Conservation (phyloP, 2,329 filamentous ascomycete species). For the Exophiala viscosa region DNA sequence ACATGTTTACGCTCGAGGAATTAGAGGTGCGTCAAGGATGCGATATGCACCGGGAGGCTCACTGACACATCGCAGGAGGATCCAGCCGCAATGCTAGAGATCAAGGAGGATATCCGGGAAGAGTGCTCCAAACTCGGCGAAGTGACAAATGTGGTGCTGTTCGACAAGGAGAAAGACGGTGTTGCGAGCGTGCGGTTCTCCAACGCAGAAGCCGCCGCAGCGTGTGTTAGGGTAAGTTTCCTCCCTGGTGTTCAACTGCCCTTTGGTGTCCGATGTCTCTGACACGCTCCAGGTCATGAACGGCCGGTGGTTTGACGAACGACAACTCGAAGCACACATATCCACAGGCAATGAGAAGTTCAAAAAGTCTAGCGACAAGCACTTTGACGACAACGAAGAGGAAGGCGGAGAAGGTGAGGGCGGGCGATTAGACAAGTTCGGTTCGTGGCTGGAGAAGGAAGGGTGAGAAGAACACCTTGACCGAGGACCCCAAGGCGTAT, state of each 20-base stretch:
- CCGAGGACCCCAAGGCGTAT: no score
- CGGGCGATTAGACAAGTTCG: conserved; percentile 45
- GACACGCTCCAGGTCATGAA: conserved; percentile 60
- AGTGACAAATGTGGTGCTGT: conserved; percentile 88
- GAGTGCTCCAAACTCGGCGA: conserved; percentile 82
- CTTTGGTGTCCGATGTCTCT: background rate
- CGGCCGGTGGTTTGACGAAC: conserved; percentile 73
- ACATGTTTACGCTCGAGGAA: conserved; percentile 88
- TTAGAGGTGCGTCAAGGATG: conserved; percentile 55
- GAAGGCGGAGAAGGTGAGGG: conserved; percentile 48
- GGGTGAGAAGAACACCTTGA: background rate
- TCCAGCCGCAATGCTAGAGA: conserved; percentile 75
- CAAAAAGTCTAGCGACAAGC: conserved; percentile 58
- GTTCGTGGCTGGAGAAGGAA: conserved; percentile 47
- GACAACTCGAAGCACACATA: conserved; percentile 67
- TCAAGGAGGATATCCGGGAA: conserved; percentile 89
- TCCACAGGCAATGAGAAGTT: conserved; percentile 70
- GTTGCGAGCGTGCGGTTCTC: conserved; percentile 81
- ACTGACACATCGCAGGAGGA: conserved; percentile 57
- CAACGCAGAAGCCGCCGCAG: conserved; percentile 64
- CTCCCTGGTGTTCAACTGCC: background rate
- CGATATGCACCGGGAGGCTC: background rate
- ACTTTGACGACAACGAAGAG: conserved; percentile 44
- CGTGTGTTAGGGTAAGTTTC: conserved; percentile 58
- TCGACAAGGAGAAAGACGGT: conserved; percentile 79